phyloP scores from a whole-genome alignment of 192 early-diverging fungal species.

The Linnemannia hyalina region DNA sequence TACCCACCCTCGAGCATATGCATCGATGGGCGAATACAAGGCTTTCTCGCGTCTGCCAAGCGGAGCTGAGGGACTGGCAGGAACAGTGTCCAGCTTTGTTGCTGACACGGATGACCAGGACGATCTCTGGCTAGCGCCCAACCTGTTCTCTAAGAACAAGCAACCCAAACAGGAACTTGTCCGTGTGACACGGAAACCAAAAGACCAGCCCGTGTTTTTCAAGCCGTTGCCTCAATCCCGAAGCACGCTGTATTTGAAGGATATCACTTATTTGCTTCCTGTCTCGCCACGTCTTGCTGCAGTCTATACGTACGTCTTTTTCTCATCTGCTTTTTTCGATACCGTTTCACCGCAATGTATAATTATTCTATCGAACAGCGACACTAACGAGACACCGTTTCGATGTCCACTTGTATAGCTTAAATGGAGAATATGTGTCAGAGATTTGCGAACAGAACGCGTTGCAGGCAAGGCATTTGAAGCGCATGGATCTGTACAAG shows the following conservation, averaged over 20 bases:
- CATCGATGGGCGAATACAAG: constrained; percentile 71
- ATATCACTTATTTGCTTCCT: constrained; percentile 71
- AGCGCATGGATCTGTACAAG: constrained; percentile 69
- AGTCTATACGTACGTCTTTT: constrained; percentile 67
- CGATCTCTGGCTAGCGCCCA: constrained; percentile 44
- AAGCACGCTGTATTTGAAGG: constrained; percentile 62
- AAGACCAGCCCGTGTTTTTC: constrained; percentile 43
- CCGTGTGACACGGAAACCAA: constrained; percentile 31
- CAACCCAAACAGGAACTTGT: constrained; percentile 37
- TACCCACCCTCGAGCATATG: constrained; percentile 67
- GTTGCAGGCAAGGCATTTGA: constrained; percentile 58
- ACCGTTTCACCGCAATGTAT: background rate
- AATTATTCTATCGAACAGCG: background rate
- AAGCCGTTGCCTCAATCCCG: constrained; percentile 46
- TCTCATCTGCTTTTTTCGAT: constrained; percentile 19
- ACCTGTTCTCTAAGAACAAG: constrained; percentile 32
- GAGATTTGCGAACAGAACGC: constrained; percentile 75
- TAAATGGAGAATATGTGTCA: constrained; percentile 70
- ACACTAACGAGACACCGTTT: background rate
- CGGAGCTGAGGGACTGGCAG: constrained; percentile 57
- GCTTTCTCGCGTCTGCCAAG: constrained; percentile 67
- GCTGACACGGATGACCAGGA: constrained; percentile 65
- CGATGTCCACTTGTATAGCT: constrained; percentile 33
- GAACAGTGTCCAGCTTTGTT: constrained; percentile 60
- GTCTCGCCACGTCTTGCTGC: constrained; percentile 69